Evolutionary conservation across 2,329 filamentous ascomycete genomes (phyloP), one percentile per base, ranked within the genome.

Genomic region (Stemphylium vesicarium): DNA sequence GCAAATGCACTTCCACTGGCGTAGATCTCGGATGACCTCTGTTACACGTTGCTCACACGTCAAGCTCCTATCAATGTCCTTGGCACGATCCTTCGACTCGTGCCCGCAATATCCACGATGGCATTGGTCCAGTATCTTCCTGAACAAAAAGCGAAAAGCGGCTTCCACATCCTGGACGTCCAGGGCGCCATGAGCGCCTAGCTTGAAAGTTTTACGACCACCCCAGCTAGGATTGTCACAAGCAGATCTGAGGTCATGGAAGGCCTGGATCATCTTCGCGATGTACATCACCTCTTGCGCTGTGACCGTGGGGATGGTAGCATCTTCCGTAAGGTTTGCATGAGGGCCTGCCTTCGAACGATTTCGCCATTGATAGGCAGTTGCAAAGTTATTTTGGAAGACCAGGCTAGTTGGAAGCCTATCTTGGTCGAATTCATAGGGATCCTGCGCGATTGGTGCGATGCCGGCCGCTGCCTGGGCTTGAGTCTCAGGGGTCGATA

Each of bases 1-100:
- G 18, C 57, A 57, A 13, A 50, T 36, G 9, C 22, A 39, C 43
- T 60, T 60, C 49, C 45, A 50, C 3, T 41, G 31, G 11, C 35
- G 38, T 9, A 60, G 47, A n/a, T 40, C 55, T 2, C 3, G 7
- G 36, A 54, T 45, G 9, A 51, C 39, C 6, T 53, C 37, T 10
- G 26, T 5, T 2, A 56, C 44, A 10, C 52, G 52, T 9, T n/a
- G 39, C 18, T 18, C 6, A 9, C 52, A 56, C 20, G n/a, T 46
- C 8, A 43, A 20, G 6, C 22, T 26, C 16, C 13, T 26, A 36
- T 59, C 53, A 2, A 11, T 26, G 11, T 22, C 15, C 11, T n/a
- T 29, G 12, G 31, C 20, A 22, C 15, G 31, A 2, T 44, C 31
- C 15, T 43, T 45, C n/a, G 22, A 16, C 11, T 36, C 12, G 2